These are phyloP conservation scores for Phytophthora parvispora DNA, from an alignment of 352 stramenopile genomes.

Conservation along the genomic window DNA sequence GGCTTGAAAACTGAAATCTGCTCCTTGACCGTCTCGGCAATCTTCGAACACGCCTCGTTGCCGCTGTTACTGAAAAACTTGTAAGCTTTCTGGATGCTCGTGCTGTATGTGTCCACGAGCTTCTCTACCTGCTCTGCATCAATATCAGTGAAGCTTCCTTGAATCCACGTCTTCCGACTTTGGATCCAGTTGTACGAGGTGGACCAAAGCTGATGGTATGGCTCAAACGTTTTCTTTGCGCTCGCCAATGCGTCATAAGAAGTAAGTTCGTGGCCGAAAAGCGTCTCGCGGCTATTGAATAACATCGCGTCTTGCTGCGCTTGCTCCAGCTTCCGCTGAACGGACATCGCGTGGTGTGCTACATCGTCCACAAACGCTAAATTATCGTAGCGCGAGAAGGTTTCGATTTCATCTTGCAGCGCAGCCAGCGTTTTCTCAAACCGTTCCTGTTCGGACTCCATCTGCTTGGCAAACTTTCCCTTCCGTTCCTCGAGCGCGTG, in stretches of 20 bases:
- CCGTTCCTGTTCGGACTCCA: constrained; percentile 95
- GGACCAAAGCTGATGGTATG: constrained; percentile 95
- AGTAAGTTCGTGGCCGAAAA: constrained; percentile 92
- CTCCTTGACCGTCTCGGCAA: constrained; percentile 93
- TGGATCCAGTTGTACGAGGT: constrained; percentile 94
- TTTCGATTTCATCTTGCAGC: constrained; percentile 92
- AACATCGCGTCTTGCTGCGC: constrained; percentile 91
- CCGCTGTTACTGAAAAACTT: constrained; percentile 94
- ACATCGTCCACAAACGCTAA: constrained; percentile 91
- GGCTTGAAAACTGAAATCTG: constrained; percentile 95
- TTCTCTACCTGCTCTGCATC: constrained; percentile 95
- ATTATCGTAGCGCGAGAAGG: constrained; percentile 90
- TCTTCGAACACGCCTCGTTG: constrained; percentile 89
- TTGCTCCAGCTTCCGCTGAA: constrained; percentile 92
- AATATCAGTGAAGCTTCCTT: constrained; percentile 92
- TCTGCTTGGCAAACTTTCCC: constrained; percentile 91
- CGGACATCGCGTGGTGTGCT: constrained; percentile 82
- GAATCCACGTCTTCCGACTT: constrained; percentile 93
- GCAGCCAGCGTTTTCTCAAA: constrained; percentile 91
- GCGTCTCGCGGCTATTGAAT: constrained; percentile 94
- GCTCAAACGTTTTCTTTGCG: constrained; percentile 96
- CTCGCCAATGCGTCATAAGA: constrained; percentile 90
- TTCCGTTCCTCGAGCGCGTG: constrained; percentile 86
- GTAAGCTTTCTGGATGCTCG: constrained; percentile 91
- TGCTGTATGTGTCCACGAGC: constrained; percentile 85